A percentile compares a stretch with the other conserved stretches of the same genome.
phyloP scores from a whole-genome alignment of 148 eudicot genomes.

The Cornus controversa region DNA sequence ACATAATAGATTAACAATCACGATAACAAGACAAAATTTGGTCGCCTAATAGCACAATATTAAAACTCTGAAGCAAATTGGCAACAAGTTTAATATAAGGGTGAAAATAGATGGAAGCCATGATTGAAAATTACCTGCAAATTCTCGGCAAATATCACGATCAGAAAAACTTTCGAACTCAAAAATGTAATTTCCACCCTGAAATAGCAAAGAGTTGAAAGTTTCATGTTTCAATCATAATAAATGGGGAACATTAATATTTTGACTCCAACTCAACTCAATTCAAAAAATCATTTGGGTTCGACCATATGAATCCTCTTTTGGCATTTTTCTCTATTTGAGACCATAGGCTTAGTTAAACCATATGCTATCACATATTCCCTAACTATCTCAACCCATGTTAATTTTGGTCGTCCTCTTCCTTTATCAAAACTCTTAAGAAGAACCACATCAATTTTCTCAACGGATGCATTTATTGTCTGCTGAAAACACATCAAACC shows the following conservation, averaged over 20 bases:
- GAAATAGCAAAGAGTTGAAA: slow-evolving; percentile 16
- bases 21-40: neutral
- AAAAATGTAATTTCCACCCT: slow-evolving; percentile 73
- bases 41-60: neutral
- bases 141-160: slow-evolving; percentile 71
- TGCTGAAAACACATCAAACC: too few relatives aligned
- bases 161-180: slow-evolving; percentile 77
- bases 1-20: neutral
- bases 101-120: neutral
- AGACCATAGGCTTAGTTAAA: too few relatives aligned
- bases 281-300: too few relatives aligned
- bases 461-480: too few relatives aligned
- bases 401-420: neutral
- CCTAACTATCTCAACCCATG: too few relatives aligned
- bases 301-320: too few relatives aligned
- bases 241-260: neutral
- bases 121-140: slow-evolving; percentile 58
- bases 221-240: neutral
- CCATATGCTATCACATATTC: too few relatives aligned
- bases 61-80: neutral
- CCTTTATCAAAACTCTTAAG: too few relatives aligned
- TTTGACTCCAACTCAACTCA: neutral
- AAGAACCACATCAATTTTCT: too few relatives aligned
- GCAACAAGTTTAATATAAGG: neutral
- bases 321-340: too few relatives aligned